Base-by-base conservation (phyloP, 192 early-diverging fungal species). In the Podila clonocystis region DNA sequence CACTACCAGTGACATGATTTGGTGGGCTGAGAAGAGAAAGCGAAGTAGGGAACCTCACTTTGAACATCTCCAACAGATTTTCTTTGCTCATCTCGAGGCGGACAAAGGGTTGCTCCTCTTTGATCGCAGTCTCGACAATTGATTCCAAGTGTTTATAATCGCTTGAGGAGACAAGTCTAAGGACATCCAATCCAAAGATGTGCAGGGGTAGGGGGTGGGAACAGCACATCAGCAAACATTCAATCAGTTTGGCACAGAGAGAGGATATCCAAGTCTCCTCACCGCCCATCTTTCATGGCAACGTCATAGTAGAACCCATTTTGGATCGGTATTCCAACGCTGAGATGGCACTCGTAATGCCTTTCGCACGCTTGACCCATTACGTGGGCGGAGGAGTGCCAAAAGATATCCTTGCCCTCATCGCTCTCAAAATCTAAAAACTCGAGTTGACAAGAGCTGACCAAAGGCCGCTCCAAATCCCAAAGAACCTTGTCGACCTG, bases 321-420 rank as follows among this genome's bases (percentile, higher is more conserved):
- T 60, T 99, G 95, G 62, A 95, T 85, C 24, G 98, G 97, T 19
- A 95, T 97, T 45, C 97, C 97, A 67, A 98, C 89, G 82, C 98
- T 98, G 66, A 99, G 89, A 78, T 98, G 92, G 85, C 97, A 96
- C 36, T 96, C 97, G 84, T 97, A 99, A 85, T 98, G 95, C 76
- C 89, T 90, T 87, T 99, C 97, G 75, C 96, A 96, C n/a, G 97
- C 95, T 83, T 98, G 96, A 50, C 98, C 98, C 36, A 99, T 85
- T 72, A 98, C 92, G 84, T 98, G 97, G 1, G 98, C 98, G 58
- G 93, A 94, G 29, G 97, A 98, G 87, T 98, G 98, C 98, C 98
- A 99, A 83, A 95, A 99, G 20, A 99, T 97, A 75, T 84, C 89
- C 82, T 93, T 94, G 48, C 91, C 98, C 73, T 98, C 97, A 22